Evolutionary conservation across 2,329 filamentous ascomycete species (phyloP).

Genomic region (Ascochyta pisi): DNA sequence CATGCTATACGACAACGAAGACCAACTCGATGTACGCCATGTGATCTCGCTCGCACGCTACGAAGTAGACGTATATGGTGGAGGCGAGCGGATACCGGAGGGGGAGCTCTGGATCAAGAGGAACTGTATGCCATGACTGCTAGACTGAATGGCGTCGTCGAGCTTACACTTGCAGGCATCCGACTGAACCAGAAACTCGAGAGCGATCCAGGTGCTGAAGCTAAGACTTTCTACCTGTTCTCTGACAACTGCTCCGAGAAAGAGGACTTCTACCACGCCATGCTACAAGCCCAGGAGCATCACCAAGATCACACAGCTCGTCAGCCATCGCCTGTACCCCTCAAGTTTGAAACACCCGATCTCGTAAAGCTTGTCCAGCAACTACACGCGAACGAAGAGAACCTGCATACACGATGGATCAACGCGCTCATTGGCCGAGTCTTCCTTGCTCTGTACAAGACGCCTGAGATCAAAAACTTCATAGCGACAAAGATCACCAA

Average conservation of each 20-base stretch:
- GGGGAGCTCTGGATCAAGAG: conserved; percentile 96
- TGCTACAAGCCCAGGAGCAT: conserved; percentile 83
- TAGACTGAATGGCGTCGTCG: neutral
- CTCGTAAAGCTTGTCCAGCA: conserved; percentile 89
- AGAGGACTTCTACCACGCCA: conserved; percentile 96
- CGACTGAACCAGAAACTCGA: conserved; percentile 73
- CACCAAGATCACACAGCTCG: conserved; percentile 59
- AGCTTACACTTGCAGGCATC: conserved; percentile 54
- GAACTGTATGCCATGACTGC: conserved; percentile 64
- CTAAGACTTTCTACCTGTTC: conserved; percentile 91
- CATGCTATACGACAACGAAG: conserved; percentile 96
- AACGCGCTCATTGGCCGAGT: conserved; percentile 89
- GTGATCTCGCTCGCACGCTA: conserved; percentile 93
- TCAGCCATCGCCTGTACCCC: conserved; percentile 69
- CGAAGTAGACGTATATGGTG: conserved; percentile 82
- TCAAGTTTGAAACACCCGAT: conserved; percentile 81
- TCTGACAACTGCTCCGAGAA: conserved; percentile 95
- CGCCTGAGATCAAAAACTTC: conserved; percentile 77
- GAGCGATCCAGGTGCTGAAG: conserved; percentile 62
- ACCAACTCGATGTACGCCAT: conserved; percentile 94
- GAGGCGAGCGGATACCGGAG: conserved; percentile 78
- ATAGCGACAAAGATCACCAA: conserved; percentile 89
- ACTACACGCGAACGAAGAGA: conserved; percentile 89
- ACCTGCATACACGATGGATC: conserved; percentile 88
- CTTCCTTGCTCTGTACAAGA: conserved; percentile 88